Base-by-base conservation (phyloP, 768 basidiomycete species). In the Termitomyces sp. region DNA sequence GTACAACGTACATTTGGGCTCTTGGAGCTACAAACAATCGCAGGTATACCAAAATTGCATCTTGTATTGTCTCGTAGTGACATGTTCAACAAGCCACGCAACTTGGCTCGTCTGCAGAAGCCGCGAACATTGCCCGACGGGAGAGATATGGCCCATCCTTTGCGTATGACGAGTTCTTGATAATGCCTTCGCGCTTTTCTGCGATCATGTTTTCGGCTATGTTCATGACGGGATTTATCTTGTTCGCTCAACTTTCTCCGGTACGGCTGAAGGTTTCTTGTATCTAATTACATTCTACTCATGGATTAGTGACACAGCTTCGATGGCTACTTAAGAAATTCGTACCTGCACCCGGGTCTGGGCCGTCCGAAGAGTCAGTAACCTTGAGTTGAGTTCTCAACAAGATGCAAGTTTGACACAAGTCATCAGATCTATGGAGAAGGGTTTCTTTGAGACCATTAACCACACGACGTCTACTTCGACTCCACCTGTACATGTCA, bases 121-220 rank as follows among this genome's bases (percentile, higher is more conserved):
- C 12, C 25, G 58, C 57, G 1, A 60, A 63, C n/a, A 53, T 63
- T 11, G 59, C 66, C 14, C 61, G 68, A 54, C 65, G 63, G 43
- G 61, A 59, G 41, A 66, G 68, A 45, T 94, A 95, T 64, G 94
- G 91, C 5, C 73, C 82, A 0, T 64, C 79, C 2, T 93, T 97
- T 75, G 73, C 73, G 44, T 96, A 94, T 67, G 83, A 85, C 50
- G 93, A 95, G 68, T 88, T 88, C 56, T 19, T 80, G 60, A 72
- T 69, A 3, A 75, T 72, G 48, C 66, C 70, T 4, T 74, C 72
- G 34, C 67, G 65, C 23, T 5, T 83, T 4, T 63, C 72, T n/a
- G 75, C 81, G 12, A 44, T 78, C 5, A 12, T 78, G 2, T 54
- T 76, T 12, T 74, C 78, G n/a, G 40, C 76, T 9, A 64, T 65